phyloP scores from a whole-genome alignment of 371 early-diverging fungal species.

The Apophysomyces sp. region DNA sequence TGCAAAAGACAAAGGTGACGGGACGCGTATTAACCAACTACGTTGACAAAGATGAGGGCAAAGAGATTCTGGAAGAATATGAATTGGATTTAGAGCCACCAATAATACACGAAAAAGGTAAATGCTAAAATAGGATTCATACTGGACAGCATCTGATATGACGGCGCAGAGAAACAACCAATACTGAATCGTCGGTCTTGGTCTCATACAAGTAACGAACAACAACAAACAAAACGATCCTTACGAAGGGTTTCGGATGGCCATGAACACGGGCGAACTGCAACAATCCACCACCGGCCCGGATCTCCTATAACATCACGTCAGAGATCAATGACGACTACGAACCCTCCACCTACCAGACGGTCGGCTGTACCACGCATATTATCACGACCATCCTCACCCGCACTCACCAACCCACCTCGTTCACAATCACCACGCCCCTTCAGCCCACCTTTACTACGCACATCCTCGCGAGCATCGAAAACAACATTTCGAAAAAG shows the following conservation, averaged over 20 bases:
- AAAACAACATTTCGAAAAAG: not conserved
- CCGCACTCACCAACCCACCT: not conserved
- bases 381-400: not conserved
- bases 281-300: not conserved
- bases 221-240: not conserved
- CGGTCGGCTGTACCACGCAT: not conserved
- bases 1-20: conserved; percentile 23
- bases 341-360: not conserved
- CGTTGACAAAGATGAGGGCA: not conserved
- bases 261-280: not conserved
- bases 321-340: not conserved
- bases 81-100: not conserved
- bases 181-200: not conserved
- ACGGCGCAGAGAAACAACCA: not conserved
- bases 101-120: not conserved
- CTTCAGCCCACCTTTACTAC: not conserved
- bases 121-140: not conserved
- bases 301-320: not conserved
- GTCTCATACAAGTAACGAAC: conserved; percentile 4
- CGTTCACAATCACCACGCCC: not conserved
- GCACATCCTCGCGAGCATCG: not conserved
- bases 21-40: conserved; percentile 22
- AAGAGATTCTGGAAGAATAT: not conserved
- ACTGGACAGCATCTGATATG: not conserved
- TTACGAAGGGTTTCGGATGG: not conserved